Conservation (phyloP, 257 asterid species). For the Coffea canephora region DNA sequence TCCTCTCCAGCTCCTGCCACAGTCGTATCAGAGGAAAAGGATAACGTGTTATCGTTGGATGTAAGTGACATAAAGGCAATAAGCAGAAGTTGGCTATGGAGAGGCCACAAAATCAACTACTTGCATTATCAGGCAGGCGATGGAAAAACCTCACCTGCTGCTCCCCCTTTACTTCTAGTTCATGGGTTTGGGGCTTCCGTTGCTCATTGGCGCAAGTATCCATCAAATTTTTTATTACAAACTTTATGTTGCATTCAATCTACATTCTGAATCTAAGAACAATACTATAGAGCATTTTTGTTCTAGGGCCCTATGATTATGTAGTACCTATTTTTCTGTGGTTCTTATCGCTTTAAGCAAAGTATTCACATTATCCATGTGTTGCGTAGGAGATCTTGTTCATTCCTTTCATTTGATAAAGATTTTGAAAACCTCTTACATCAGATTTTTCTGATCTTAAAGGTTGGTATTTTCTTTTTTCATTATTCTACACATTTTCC, state of each 20-base stretch:
- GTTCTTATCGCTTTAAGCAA: neutral
- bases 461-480: neutral
- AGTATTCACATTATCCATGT: too few relatives aligned
- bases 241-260: neutral
- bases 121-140: constrained; percentile 44
- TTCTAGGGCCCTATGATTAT: neutral
- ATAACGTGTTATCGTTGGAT: constrained; percentile 47
- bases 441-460: neutral
- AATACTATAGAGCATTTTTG: neutral
- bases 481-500: neutral
- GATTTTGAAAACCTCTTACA: neutral
- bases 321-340: neutral
- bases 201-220: constrained; percentile 89
- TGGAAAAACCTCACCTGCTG: constrained; percentile 23
- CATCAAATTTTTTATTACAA: too few relatives aligned
- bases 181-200: constrained; percentile 97
- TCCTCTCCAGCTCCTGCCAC: constrained; percentile 9
- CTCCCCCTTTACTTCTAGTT: constrained; percentile 60
- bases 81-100: constrained; percentile 83
- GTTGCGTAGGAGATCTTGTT: neutral
- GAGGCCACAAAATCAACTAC: constrained; percentile 59
- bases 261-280: too few relatives aligned
- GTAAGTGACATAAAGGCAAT: constrained; percentile 49
- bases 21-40: constrained; percentile 13
- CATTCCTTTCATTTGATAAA: neutral